phyloP scores from a whole-genome alignment of 2,329 filamentous ascomycete species.

The Gyromitra esculenta region DNA sequence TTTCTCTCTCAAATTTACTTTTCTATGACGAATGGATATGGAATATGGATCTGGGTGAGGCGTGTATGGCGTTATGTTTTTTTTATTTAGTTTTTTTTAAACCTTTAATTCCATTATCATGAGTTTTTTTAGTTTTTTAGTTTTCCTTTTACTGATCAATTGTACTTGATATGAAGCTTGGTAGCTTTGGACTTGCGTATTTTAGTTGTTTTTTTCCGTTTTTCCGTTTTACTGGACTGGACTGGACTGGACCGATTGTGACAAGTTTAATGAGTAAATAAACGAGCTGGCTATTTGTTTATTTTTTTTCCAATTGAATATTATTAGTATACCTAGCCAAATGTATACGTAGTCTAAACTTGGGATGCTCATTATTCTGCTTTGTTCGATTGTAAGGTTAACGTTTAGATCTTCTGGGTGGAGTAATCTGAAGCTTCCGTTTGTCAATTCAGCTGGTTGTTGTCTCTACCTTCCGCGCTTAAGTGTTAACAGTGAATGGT shows the following conservation, averaged over 20 bases:
- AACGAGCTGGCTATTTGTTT: neutral
- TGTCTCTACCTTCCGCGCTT: too few relatives aligned
- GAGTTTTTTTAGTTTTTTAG: neutral
- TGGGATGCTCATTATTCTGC: too few relatives aligned
- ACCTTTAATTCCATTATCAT: constrained; percentile 9
- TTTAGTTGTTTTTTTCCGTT: too few relatives aligned
- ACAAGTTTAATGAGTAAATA: neutral
- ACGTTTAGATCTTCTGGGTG: too few relatives aligned
- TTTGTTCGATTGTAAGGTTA: too few relatives aligned
- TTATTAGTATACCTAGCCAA: too few relatives aligned
- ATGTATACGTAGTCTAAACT: too few relatives aligned
- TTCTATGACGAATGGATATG: constrained; percentile 33
- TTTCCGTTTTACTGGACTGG: too few relatives aligned
- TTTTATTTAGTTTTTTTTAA: neutral
- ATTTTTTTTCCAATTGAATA: neutral
- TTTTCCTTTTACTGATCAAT: neutral
- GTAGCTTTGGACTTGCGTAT: too few relatives aligned
- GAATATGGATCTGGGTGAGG: constrained; percentile 30
- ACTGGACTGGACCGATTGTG: neutral
- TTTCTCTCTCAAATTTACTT: constrained; percentile 33
- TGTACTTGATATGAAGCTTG: neutral
- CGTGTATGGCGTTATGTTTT: constrained; percentile 26
- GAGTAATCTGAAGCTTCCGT: too few relatives aligned
- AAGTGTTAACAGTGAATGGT: too few relatives aligned
- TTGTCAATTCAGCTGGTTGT: too few relatives aligned